Evolutionary conservation across 1,284 basidiomycete genomes (phyloP).

Genomic region (Ustanciosporium gigantosporum): DNA sequence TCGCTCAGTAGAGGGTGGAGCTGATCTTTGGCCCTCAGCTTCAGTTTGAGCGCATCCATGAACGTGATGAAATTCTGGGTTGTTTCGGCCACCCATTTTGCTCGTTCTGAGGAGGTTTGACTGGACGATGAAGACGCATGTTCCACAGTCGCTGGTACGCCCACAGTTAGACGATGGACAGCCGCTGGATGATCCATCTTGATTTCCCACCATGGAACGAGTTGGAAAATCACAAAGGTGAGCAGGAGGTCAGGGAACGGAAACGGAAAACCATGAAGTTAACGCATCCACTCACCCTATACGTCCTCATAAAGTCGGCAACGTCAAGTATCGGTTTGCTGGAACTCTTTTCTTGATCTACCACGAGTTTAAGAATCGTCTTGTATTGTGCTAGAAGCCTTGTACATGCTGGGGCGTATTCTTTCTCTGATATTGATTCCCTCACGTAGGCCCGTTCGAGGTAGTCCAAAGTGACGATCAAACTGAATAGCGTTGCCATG

Average conservation of each 20-base stretch:
- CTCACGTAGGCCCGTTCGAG: slow-evolving; percentile 93
- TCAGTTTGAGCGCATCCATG: slow-evolving; percentile 94
- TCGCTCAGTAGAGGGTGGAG: slow-evolving; percentile 92
- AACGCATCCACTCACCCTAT: slow-evolving; percentile 74
- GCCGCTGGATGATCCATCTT: slow-evolving; percentile 93
- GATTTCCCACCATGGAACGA: background rate
- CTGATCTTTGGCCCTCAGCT: slow-evolving; percentile 92
- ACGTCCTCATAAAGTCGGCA: slow-evolving; percentile 82
- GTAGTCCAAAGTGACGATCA: slow-evolving; percentile 88
- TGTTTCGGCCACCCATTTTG: slow-evolving; percentile 97
- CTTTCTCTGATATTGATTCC: slow-evolving; percentile 80
- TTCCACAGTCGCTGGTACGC: slow-evolving; percentile 94
- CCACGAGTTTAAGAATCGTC: slow-evolving; percentile 90
- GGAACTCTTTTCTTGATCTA: slow-evolving; percentile 70
- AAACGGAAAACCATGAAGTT: background rate
- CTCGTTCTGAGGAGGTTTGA: slow-evolving; percentile 71
- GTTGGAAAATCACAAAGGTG: background rate
- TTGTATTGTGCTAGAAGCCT: slow-evolving; percentile 92
- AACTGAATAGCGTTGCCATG: slow-evolving; percentile 85
- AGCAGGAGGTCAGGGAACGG: background rate
- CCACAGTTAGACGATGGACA: slow-evolving; percentile 82
- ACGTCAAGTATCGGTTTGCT: slow-evolving; percentile 40
- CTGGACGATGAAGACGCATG: slow-evolving; percentile 69
- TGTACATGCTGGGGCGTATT: slow-evolving; percentile 96
- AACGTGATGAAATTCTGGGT: slow-evolving; percentile 96